These are phyloP conservation scores for Chlamydomonas reinhardtii DNA, from an alignment of 163 green algal genomes.

Conservation along the genomic window DNA sequence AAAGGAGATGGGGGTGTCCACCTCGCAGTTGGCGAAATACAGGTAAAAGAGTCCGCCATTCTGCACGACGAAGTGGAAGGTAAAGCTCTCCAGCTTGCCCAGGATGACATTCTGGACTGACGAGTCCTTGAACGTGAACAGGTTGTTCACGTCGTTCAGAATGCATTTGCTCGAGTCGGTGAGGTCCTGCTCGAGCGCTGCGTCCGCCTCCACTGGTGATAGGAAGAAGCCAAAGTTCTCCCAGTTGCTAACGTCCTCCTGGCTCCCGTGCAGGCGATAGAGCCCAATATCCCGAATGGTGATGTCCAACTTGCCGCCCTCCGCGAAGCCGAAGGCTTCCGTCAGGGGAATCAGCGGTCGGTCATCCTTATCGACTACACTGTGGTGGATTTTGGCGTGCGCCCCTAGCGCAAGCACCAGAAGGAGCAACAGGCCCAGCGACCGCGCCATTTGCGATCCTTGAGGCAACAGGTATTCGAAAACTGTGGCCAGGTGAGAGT, in stretches of 20 bases:
- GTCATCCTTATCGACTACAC: constrained; percentile 67
- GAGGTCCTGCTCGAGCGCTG: constrained; percentile 77
- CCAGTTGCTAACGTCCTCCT: constrained; percentile 37
- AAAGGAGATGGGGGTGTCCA: constrained; percentile 79
- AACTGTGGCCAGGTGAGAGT: too few species aligned
- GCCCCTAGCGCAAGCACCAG: too few species aligned
- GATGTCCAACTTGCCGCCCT: constrained; percentile 70
- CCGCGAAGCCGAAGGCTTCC: constrained; percentile 78
- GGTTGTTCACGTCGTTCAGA: constrained; percentile 70
- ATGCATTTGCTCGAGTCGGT: constrained; percentile 69
- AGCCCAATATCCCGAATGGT: constrained; percentile 66
- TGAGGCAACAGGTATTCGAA: too few species aligned
- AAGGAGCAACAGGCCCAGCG: too few species aligned
- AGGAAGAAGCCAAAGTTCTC: constrained; percentile 86
- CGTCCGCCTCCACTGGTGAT: constrained; percentile 72
- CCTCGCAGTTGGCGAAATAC: constrained; percentile 94
- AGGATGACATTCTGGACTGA: constrained; percentile 49
- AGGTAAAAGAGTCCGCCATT: constrained; percentile 71
- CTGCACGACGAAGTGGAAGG: constrained; percentile 58
- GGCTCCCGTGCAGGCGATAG: constrained; percentile 54
- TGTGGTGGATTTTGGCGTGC: constrained; percentile 60
- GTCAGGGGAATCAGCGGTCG: constrained; percentile 70
- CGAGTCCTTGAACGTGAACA: constrained; percentile 80
- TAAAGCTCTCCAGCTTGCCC: constrained; percentile 37
- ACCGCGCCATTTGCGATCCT: too few species aligned